These are phyloP conservation scores for Haplosporangium sp. DNA, from an alignment of 371 early-diverging fungal species.

Conservation along the genomic window DNA sequence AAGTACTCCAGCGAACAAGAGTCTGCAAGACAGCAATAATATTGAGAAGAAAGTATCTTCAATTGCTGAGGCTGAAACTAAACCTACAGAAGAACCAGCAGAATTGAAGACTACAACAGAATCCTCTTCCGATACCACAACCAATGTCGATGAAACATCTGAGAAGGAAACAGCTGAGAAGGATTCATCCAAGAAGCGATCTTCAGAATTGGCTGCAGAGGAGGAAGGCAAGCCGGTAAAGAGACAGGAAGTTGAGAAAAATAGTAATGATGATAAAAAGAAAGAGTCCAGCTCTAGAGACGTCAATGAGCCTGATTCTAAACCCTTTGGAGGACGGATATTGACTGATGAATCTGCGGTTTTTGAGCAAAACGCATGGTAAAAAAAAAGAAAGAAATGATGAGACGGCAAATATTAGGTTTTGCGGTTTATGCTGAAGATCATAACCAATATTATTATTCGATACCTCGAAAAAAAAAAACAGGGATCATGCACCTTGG, in stretches of 20 bases:
- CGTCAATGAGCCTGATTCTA: conserved; percentile 30
- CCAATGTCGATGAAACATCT: too few relatives aligned
- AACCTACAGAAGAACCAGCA: not conserved
- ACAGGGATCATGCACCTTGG: conserved; percentile 88
- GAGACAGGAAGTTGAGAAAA: conserved; percentile 22
- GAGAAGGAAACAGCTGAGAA: not conserved
- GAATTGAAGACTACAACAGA: not conserved
- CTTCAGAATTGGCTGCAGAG: conserved; percentile 27
- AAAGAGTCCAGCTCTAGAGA: conserved; percentile 51
- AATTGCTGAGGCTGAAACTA: not conserved
- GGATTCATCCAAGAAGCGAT: conserved; percentile 18
- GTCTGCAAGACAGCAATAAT: not conserved
- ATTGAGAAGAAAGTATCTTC: not conserved
- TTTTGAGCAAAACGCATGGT: conserved; percentile 87
- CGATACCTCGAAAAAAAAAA: too few relatives aligned
- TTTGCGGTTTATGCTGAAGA: conserved; percentile 2
- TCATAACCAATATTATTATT: too few relatives aligned
- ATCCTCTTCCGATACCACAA: too few relatives aligned
- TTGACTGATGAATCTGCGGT: conserved; percentile 72
- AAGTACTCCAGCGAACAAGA: not conserved
- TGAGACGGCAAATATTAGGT: not conserved
- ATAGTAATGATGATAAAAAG: conserved; percentile 28
- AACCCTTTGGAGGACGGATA: conserved; percentile 74
- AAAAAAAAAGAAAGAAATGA: conserved; percentile 8
- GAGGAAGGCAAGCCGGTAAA: conserved; percentile 27